Base-by-base conservation (phyloP, 345 rosid species). In the Clausena lansium region DNA sequence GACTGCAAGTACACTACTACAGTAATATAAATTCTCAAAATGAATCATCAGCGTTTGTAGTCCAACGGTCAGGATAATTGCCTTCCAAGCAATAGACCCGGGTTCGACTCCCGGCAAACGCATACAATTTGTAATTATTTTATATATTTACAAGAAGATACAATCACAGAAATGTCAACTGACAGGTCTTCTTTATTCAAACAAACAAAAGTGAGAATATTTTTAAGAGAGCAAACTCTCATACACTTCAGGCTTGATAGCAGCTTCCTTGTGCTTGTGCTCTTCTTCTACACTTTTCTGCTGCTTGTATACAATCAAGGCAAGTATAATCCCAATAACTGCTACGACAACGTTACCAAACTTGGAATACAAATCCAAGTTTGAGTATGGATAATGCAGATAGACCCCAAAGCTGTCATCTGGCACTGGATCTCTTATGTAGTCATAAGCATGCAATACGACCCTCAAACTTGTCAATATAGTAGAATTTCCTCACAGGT, bases 51-150 rank as follows among this genome's bases (percentile, higher is more conserved):
- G 76, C 76, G 86, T 83, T 63, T 86, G 89, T 84, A 86, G 89
- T 86, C 83, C 89, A 84, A 88, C 89, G 85, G 89, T 86, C 77
- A 92, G 92, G 94, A 92, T 91, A 89, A 86, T 91, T 88, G 92
- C 89, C 97, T 88, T 89, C 95, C 92, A 89, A 91, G 87, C 88
- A 91, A 91, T 89, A 92, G 91, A 88, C 87, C 92, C 91, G 90
- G 95, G 91, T 89, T 90, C 94, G 95, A 91, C 93, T 91, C 91
- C 93, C 90, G 96, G 93, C 91, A 89, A 76, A 90, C 93, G 89
- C 94, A 91, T 3, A 5, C n/a, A n/a, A n/a, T n/a, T n/a, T n/a
- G n/a, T n/a, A 2, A 11, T 41, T 13, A 41, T 41, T 41, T n/a
- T n/a, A n/a, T n/a, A 41, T 41, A 41, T 10, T 41, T 41, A 41